A percentile compares a stretch with the other conserved stretches of the same genome.
These are phyloP conservation scores for Plasmopara viticola DNA, from an alignment of 352 stramenopile species.

Conservation along the genomic window DNA sequence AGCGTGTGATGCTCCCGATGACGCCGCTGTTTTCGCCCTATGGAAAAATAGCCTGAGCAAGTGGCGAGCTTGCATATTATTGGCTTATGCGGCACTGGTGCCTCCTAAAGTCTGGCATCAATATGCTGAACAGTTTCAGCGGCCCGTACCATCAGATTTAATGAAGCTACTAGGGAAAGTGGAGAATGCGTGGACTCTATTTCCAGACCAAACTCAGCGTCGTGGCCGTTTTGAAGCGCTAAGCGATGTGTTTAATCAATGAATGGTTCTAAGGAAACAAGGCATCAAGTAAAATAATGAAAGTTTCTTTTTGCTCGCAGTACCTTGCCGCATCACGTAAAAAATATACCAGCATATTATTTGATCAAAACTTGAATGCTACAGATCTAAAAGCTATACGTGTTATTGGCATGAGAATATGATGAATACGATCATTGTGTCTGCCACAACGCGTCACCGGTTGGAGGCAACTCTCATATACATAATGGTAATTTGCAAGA, in stretches of 20 bases:
- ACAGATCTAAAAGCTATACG: too few species aligned
- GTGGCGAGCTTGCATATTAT: constrained; percentile 59
- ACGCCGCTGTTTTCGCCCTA: constrained; percentile 26
- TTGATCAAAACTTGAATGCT: too few species aligned
- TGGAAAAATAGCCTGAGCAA: constrained; percentile 50
- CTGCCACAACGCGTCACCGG: too few species aligned
- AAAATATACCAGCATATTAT: too few species aligned
- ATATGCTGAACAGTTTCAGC: constrained; percentile 54
- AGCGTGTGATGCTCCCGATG: constrained; percentile 30
- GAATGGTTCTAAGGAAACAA: too few species aligned
- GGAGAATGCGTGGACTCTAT: constrained; percentile 37
- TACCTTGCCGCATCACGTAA: too few species aligned
- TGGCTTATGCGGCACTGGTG: constrained; percentile 66
- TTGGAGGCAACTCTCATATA: too few species aligned
- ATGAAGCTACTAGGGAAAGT: constrained; percentile 27
- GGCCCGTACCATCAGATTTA: constrained; percentile 43
- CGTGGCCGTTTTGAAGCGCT: constrained; percentile 56
- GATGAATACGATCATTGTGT: too few species aligned
- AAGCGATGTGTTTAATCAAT: constrained; percentile 16
- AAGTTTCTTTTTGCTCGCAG: too few species aligned
- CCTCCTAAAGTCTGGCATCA: constrained; percentile 54
- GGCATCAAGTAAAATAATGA: too few species aligned
- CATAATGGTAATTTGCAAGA: too few species aligned
- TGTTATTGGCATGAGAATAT: too few species aligned
- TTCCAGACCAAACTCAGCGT: constrained; percentile 43